These are phyloP conservation scores for Ambrosiella xylebori DNA, from an alignment of 2,329 filamentous ascomycete genomes.

Conservation along the genomic window DNA sequence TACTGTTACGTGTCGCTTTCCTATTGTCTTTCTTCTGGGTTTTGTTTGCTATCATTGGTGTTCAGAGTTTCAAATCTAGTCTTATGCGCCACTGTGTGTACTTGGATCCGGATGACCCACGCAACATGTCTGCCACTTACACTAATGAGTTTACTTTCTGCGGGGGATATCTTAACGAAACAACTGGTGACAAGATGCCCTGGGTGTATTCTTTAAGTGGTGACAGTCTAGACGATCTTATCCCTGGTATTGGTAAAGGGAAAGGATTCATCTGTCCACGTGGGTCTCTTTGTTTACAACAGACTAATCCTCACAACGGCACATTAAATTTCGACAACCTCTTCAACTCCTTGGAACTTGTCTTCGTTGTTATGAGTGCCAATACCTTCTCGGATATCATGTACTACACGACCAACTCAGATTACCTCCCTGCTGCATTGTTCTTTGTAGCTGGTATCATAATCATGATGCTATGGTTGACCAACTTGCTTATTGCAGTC, in stretches of 20 bases:
- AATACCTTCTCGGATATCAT: constrained; percentile 94
- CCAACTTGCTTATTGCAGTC: constrained; percentile 85
- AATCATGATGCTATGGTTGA: constrained; percentile 89
- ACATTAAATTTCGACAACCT: constrained; percentile 96
- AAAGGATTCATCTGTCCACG: constrained; percentile 84
- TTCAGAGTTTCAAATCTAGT: constrained; percentile 88
- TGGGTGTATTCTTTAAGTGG: constrained; percentile 41
- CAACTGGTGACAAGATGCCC: constrained; percentile 38
- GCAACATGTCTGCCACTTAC: constrained; percentile 37
- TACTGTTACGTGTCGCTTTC: constrained; percentile 84
- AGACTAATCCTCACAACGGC: constrained; percentile 59
- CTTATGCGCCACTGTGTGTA: constrained; percentile 62
- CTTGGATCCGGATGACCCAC: constrained; percentile 45
- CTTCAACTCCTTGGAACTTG: constrained; percentile 72
- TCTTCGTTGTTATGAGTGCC: constrained; percentile 96
- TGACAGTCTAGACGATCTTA: constrained; percentile 29
- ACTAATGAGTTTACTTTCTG: constrained; percentile 60
- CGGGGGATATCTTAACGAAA: constrained; percentile 57
- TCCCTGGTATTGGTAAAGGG: constrained; percentile 31
- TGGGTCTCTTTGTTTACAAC: constrained; percentile 69
- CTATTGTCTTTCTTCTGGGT: constrained; percentile 96
- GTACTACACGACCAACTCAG: constrained; percentile 82
- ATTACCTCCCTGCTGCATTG: constrained; percentile 71
- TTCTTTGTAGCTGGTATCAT: constrained; percentile 63
- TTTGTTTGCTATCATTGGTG: constrained; percentile 86